Percentiles rank a stretch among this genome's conserved stretches.
Evolutionary conservation across 768 basidiomycete species (phyloP).

Genomic region (Porpolomopsis calyptriformis): DNA sequence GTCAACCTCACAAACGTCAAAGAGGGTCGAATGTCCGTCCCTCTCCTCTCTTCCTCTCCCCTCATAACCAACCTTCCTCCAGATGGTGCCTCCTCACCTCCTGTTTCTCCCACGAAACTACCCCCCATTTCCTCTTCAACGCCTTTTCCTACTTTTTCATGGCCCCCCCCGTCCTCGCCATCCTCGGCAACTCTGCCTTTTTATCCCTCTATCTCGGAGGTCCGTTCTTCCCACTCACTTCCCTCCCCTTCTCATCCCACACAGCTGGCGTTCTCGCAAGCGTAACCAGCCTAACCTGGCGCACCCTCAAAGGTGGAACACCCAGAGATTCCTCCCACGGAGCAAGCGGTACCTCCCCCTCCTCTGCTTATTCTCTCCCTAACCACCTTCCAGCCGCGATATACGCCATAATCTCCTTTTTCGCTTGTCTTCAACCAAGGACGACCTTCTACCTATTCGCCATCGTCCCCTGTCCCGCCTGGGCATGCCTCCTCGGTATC

Average conservation of each 20-base stretch:
- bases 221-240: slow-evolving; percentile 19
- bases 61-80: slow-evolving; percentile 6
- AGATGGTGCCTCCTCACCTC: slow-evolving; percentile 72
- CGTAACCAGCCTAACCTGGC: slow-evolving; percentile 40
- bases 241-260: slow-evolving; percentile 1
- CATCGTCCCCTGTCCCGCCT: slow-evolving; percentile 71
- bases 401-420: slow-evolving; percentile 58
- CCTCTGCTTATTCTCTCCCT: slow-evolving; percentile 1
- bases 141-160: slow-evolving; percentile 72
- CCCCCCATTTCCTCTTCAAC: slow-evolving; percentile 62
- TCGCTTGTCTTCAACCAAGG: slow-evolving; percentile 59
- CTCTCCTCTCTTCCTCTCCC: neutral
- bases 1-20: slow-evolving; percentile 49
- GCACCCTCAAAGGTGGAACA: slow-evolving; percentile 25
- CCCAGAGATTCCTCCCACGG: slow-evolving; percentile 34
- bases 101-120: slow-evolving; percentile 57
- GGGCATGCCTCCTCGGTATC: slow-evolving; percentile 59
- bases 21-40: slow-evolving; percentile 43
- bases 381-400: slow-evolving; percentile 44
- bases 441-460: slow-evolving; percentile 63
- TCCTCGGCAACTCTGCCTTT: slow-evolving; percentile 60
- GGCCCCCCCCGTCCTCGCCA: slow-evolving; percentile 48
- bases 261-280: slow-evolving; percentile 53
- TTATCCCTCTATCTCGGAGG: slow-evolving; percentile 66
- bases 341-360: slow-evolving; percentile 53